These are phyloP conservation scores for Chrysanthemum lavandulifolium DNA, from an alignment of 129 eudicot genomes.

Conservation along the genomic window DNA sequence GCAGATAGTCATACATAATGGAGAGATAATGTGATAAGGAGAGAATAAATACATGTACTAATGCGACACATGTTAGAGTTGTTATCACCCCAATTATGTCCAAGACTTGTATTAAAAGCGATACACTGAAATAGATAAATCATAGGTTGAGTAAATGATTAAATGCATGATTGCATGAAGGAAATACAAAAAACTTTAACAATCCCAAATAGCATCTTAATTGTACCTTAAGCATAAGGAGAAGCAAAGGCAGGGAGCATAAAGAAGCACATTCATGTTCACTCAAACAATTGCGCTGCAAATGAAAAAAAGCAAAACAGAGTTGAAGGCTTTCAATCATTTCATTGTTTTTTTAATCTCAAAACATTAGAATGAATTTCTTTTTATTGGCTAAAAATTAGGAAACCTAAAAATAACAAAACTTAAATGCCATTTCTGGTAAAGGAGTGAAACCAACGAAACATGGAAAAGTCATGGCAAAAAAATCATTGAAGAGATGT, in stretches of 20 bases:
- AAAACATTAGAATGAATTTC: background rate
- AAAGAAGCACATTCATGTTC: slow-evolving; percentile 96
- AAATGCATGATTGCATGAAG: background rate
- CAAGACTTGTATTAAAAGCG: slow-evolving; percentile 61
- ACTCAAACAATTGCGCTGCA: slow-evolving; percentile 88
- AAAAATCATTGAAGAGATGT: slow-evolving; percentile 88
- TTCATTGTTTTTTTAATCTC: background rate
- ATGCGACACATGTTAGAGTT: slow-evolving; percentile 81
- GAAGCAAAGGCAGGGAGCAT: slow-evolving; percentile 76
- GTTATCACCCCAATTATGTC: slow-evolving; percentile 60
- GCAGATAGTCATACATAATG: too few species aligned
- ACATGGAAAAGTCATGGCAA: slow-evolving; percentile 87
- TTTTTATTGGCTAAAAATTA: background rate
- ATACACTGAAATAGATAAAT: slow-evolving; percentile 19
- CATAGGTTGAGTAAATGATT: slow-evolving; percentile 22
- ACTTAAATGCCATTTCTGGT: slow-evolving; percentile 86
- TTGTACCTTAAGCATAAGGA: slow-evolving; percentile 82
- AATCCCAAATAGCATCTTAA: background rate
- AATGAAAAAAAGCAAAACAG: slow-evolving; percentile 25
- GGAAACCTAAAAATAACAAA: slow-evolving; percentile 79
- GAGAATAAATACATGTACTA: slow-evolving; percentile 70
- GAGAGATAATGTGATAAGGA: too few species aligned
- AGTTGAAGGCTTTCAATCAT: background rate
- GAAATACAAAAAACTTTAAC: slow-evolving; percentile 3
- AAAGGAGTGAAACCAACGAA: slow-evolving; percentile 61